Evolutionary conservation across 2,329 filamentous ascomycete genomes (phyloP), one percentile per base, ranked within the genome.

Genomic region (Verticillium tricorpus): DNA sequence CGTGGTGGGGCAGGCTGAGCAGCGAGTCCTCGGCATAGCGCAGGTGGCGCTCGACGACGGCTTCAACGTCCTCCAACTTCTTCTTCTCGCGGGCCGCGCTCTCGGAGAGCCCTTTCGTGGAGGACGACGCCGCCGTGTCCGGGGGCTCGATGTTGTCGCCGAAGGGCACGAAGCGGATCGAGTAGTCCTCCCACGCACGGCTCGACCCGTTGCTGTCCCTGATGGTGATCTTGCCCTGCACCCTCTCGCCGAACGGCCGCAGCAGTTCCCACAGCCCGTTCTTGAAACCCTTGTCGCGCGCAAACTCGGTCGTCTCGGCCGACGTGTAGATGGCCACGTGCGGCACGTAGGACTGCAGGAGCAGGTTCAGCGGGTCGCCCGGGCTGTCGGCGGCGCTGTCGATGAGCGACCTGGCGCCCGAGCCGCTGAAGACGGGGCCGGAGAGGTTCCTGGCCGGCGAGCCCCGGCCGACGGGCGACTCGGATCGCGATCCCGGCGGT

Each of bases 281-380:
- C 45, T 86, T 80, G 67, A 98, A 91, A 0, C 96, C 96, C 76
- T 99, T 99, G 66, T 90, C 88, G 63, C 82, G 83, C 60, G 93
- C 83, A 62, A 99, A 77, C 62, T 89, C 84, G 71, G 97, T 90
- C 1, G 92, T 95, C 71, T 98, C 94, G 17, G 85, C 79, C 15
- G 94, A 97, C n/a, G 92, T 86, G 68, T 93, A 89, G 32, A 99
- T 86, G 7, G 91, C 91, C 56, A 99, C 87, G 65, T 95, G 91
- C 1, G 95, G 96, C 15, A 94, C 91, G 72, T 97, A 97, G 2
- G 93, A 89, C 63, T 89, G 89, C 60, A 96, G 81, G 54, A 98
- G 89, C 58, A 97, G 78, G 66, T 82, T 83, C 25, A 86, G 74
- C 35, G 85, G 85, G 62, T 88, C 84, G 12, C 79, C 77, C 1